Percentiles rank a stretch among this genome's conserved stretches.
phyloP scores from a whole-genome alignment of 768 basidiomycete species.

The Termitomyces sp. region DNA sequence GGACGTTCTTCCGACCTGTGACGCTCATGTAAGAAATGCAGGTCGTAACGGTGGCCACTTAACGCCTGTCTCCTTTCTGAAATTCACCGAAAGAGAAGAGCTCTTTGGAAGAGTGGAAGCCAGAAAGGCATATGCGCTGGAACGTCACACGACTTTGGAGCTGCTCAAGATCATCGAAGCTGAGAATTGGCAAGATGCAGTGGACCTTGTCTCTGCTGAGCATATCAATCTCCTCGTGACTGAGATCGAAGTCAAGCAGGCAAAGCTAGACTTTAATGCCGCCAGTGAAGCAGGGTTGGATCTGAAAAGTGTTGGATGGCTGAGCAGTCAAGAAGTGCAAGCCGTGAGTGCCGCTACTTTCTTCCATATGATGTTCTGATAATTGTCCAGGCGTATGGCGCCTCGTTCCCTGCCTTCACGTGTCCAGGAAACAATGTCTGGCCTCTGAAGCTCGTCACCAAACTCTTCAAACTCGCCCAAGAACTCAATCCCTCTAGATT shows the following conservation, averaged over 20 bases:
- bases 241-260: conserved; percentile 34
- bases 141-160: conserved; percentile 48
- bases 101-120: conserved; percentile 54
- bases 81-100: conserved; percentile 36
- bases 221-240: conserved; percentile 50
- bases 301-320: conserved; percentile 39
- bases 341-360: conserved; percentile 32
- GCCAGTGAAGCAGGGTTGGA: conserved; percentile 53
- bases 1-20: neutral
- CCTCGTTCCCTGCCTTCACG: conserved; percentile 48
- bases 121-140: conserved; percentile 47
- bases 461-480: conserved; percentile 47
- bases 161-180: conserved; percentile 48
- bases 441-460: conserved; percentile 76
- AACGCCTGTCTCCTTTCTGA: conserved; percentile 43
- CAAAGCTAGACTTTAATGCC: conserved; percentile 44
- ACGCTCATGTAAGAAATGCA: conserved; percentile 21
- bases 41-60: conserved; percentile 84
- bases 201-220: conserved; percentile 62
- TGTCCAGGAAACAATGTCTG: conserved; percentile 64
- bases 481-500: conserved; percentile 15
- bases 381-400: conserved; percentile 34
- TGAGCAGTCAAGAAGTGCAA: conserved; percentile 43
- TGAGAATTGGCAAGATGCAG: conserved; percentile 37
- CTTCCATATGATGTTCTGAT: neutral